phyloP scores from a whole-genome alignment of 345 rosid genomes.

The Kernera saxatilis region DNA sequence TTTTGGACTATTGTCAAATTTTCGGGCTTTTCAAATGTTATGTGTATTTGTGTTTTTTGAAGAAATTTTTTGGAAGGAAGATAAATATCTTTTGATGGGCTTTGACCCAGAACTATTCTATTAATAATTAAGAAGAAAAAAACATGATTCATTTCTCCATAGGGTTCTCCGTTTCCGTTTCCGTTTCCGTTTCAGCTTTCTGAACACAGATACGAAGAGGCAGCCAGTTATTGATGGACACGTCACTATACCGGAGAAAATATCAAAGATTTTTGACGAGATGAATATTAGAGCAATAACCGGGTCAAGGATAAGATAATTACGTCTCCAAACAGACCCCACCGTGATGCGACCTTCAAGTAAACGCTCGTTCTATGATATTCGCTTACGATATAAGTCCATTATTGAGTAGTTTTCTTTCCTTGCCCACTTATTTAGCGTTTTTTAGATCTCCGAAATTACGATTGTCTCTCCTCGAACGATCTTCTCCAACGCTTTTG shows the following conservation, averaged over 20 bases:
- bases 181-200: too few relatives aligned
- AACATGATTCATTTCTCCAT: too few relatives aligned
- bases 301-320: slow-evolving; percentile 17
- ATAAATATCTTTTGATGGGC: too few relatives aligned
- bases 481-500: slow-evolving; percentile 1
- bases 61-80: too few relatives aligned
- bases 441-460: slow-evolving; percentile 2
- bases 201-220: background rate
- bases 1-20: too few relatives aligned
- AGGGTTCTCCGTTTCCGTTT: background rate
- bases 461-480: background rate
- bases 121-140: too few relatives aligned
- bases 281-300: background rate
- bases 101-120: too few relatives aligned
- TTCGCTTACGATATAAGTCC: background rate
- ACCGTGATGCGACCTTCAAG: slow-evolving; percentile 19
- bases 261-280: background rate
- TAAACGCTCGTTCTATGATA: slow-evolving; percentile 17
- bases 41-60: too few relatives aligned
- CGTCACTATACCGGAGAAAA: slow-evolving; percentile 3
- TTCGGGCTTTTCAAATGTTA: too few relatives aligned
- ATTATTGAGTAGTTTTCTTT: background rate
- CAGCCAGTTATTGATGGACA: background rate
- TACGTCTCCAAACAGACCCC: slow-evolving; percentile 20
- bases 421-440: slow-evolving; percentile 1